These are phyloP conservation scores for Metarhizium humberi DNA, from an alignment of 2,329 filamentous ascomycete genomes.

Conservation along the genomic window DNA sequence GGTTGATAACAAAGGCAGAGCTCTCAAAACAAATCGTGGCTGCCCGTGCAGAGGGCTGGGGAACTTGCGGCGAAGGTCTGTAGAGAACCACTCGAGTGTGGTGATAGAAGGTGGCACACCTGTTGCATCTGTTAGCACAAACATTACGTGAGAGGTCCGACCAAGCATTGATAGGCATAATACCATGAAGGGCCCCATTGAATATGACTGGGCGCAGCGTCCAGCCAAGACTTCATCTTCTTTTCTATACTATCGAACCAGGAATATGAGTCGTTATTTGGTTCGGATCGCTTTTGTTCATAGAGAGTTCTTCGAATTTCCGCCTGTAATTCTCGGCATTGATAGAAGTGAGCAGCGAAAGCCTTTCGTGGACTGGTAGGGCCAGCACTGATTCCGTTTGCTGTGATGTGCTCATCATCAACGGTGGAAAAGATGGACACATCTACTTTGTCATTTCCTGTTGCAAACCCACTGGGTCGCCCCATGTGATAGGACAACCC, in stretches of 20 bases:
- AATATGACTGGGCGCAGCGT: conserved; percentile 61
- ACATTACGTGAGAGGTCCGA: no score
- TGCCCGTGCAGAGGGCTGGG: conserved; percentile 70
- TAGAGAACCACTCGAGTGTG: conserved; percentile 84
- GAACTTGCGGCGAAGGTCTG: conserved; percentile 84
- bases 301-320: conserved; percentile 84
- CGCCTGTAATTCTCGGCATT: conserved; percentile 78
- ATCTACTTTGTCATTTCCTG: conserved; percentile 71
- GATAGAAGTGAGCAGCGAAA: conserved; percentile 86
- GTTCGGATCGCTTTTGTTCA: conserved; percentile 69
- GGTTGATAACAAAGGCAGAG: conserved; percentile 69
- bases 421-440: conserved; percentile 77
- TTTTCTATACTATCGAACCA: conserved; percentile 78
- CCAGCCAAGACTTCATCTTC: conserved; percentile 72
- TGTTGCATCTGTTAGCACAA: conserved; percentile 17
- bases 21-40: conserved; percentile 78
- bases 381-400: conserved; percentile 62
- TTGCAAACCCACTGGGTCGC: conserved; percentile 76
- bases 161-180: conserved; percentile 16
- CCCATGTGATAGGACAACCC: conserved; percentile 83
- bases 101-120: conserved; percentile 64
- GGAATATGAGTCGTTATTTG: conserved; percentile 69
- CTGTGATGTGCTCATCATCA: conserved; percentile 75
- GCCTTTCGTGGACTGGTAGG: conserved; percentile 74
- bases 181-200: conserved; percentile 73